Conservation (phyloP, 2,329 filamentous ascomycete genomes). For the Colletotrichum sansevieriae region DNA sequence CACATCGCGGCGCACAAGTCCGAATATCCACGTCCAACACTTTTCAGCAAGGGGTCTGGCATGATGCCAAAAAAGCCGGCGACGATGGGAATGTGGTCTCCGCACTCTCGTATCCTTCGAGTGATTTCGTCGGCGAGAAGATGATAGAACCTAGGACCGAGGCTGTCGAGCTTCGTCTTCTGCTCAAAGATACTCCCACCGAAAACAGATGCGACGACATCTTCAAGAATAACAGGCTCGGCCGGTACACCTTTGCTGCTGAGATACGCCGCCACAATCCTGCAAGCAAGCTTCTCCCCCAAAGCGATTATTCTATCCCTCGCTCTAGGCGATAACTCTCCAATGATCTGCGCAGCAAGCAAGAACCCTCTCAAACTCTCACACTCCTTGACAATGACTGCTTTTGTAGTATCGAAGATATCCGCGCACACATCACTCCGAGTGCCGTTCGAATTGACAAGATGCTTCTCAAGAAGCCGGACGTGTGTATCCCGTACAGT, state of each 20-base stretch:
- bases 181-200: constrained; percentile 87
- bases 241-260: constrained; percentile 71
- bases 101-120: constrained; percentile 74
- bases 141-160: constrained; percentile 79
- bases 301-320: constrained; percentile 93
- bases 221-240: constrained; percentile 47
- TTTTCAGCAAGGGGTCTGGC: constrained; percentile 87
- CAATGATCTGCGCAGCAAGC: constrained; percentile 73
- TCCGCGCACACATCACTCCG: constrained; percentile 86
- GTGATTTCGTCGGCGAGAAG: constrained; percentile 71
- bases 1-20: constrained; percentile 94
- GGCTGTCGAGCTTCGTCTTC: constrained; percentile 68
- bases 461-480: constrained; percentile 51
- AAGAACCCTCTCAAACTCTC: constrained; percentile 81
- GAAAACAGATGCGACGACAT: constrained; percentile 87
- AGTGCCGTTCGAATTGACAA: constrained; percentile 77
- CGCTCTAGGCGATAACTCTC: constrained; percentile 81
- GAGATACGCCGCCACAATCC: constrained; percentile 88
- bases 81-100: constrained; percentile 78
- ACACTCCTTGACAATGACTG: constrained; percentile 79
- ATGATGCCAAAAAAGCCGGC: constrained; percentile 98
- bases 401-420: constrained; percentile 79
- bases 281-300: constrained; percentile 94
- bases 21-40: constrained; percentile 93
- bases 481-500: constrained; percentile 23